These are phyloP conservation scores for Toxoplasma gondii DNA, from an alignment of 169 alveolate species.

Conservation along the genomic window DNA sequence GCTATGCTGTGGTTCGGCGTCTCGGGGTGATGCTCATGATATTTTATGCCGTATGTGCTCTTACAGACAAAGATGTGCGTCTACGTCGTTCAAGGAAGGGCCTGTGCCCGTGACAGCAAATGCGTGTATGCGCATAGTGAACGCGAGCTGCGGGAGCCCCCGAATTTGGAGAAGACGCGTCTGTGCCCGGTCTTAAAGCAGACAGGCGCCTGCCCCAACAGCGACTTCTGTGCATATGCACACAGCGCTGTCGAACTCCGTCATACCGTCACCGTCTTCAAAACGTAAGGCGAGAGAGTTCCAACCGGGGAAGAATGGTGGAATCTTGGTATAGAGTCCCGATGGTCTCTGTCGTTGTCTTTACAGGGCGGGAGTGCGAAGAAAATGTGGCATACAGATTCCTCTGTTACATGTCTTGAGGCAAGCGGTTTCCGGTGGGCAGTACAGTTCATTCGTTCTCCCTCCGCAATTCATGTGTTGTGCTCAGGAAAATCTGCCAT, in stretches of 20 bases:
- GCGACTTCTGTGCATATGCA: constrained; percentile 39
- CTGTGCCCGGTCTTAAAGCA: constrained; percentile 30
- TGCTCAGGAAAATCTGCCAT: constrained; percentile 39
- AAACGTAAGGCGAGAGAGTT: constrained; percentile 25
- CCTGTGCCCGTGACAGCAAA: constrained; percentile 15
- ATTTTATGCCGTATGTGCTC: background rate
- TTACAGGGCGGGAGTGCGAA: too few relatives aligned
- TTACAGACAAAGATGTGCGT: constrained; percentile 40
- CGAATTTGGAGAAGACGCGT: constrained; percentile 35
- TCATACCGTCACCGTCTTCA: constrained; percentile 27
- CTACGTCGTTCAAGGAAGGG: constrained; percentile 13
- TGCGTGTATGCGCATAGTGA: constrained; percentile 30
- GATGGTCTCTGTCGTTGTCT: too few relatives aligned
- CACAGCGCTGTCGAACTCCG: constrained; percentile 34
- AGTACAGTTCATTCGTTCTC: too few relatives aligned
- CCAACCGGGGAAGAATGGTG: background rate
- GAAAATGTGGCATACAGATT: too few relatives aligned
- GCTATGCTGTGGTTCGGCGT: too few relatives aligned
- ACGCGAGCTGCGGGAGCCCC: constrained; percentile 2
- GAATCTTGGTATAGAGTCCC: background rate
- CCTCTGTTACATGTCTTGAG: too few relatives aligned
- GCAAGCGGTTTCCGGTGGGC: too few relatives aligned
- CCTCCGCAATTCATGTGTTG: too few relatives aligned
- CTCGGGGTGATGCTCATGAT: too few relatives aligned
- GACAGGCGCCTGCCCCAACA: constrained; percentile 15